phyloP scores from a whole-genome alignment of 148 eudicot species.

The Rhododendron ferrugineum region DNA sequence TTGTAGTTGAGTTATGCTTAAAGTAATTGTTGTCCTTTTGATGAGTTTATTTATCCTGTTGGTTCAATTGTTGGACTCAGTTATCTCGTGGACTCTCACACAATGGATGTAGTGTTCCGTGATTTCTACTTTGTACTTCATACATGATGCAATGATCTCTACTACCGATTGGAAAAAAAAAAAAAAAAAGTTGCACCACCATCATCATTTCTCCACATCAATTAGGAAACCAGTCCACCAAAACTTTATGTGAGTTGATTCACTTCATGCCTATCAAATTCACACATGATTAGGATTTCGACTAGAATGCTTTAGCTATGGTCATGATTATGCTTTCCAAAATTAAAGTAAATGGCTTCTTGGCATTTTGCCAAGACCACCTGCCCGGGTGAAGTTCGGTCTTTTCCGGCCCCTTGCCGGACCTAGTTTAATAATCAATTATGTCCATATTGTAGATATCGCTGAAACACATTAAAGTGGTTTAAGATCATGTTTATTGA shows the following conservation, averaged over 20 bases:
- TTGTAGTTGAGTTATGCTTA: no score
- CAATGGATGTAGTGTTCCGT: no score
- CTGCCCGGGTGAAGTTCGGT: neutral
- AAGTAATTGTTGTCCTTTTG: no score
- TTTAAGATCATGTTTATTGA: no score
- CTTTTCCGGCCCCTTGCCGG: neutral
- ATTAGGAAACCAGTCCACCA: neutral
- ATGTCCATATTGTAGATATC: neutral
- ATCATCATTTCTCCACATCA: neutral
- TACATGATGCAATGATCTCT: no score
- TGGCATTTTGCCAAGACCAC: neutral
- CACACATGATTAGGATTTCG: neutral
- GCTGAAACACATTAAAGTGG: no score
- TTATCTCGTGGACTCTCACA: no score
- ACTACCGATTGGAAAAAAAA: no score
- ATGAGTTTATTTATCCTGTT: no score
- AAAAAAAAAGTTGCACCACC: no score
- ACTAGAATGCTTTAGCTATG: neutral
- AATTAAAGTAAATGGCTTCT: neutral
- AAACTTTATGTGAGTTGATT: neutral
- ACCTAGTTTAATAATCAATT: neutral
- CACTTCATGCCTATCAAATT: neutral
- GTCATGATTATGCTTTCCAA: neutral
- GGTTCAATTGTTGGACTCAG: no score
- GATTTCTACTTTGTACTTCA: no score